These are phyloP conservation scores for Yamadazyma buinensis DNA, from an alignment of 1,139 yeast genomes.

Conservation along the genomic window DNA sequence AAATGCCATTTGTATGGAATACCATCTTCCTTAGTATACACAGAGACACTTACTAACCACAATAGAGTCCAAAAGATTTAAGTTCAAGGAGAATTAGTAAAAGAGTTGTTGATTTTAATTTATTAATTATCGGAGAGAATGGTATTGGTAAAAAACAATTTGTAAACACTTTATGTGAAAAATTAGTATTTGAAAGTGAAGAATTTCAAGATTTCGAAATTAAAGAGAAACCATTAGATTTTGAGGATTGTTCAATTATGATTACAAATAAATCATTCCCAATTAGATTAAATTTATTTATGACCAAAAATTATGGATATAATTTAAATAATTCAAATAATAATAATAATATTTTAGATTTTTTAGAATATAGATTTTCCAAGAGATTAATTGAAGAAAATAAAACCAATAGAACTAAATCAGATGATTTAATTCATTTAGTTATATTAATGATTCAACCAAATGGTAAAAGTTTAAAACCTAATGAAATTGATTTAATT, in stretches of 20 bases:
- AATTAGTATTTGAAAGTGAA: constrained; percentile 9
- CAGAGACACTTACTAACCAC: too few relatives aligned
- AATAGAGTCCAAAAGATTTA: constrained; percentile 12
- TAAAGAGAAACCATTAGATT: background rate
- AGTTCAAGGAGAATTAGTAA: constrained; percentile 18
- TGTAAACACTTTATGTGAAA: constrained; percentile 27
- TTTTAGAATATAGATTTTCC: constrained; percentile 55
- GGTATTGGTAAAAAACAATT: constrained; percentile 33
- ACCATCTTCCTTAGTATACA: too few relatives aligned
- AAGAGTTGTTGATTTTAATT: constrained; percentile 18
- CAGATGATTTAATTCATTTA: constrained; percentile 57
- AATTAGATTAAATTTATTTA: constrained; percentile 20
- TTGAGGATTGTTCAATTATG: constrained; percentile 5
- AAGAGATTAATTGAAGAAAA: constrained; percentile 55
- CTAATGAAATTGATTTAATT: constrained; percentile 48
- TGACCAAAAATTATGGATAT: constrained; percentile 28
- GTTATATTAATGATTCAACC: constrained; percentile 58
- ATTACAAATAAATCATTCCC: constrained; percentile 15
- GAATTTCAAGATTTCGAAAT: background rate
- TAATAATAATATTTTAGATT: constrained; percentile 32
- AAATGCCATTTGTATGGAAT: constrained; percentile 6
- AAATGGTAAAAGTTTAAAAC: constrained; percentile 42
- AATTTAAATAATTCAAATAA: constrained; percentile 31
- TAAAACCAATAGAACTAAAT: constrained; percentile 52
- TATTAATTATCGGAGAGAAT: constrained; percentile 32